A percentile compares a stretch with the other conserved stretches of the same genome.
Evolutionary conservation across 805 yeast species (phyloP).

Genomic region (Metschnikowia hibisci): DNA sequence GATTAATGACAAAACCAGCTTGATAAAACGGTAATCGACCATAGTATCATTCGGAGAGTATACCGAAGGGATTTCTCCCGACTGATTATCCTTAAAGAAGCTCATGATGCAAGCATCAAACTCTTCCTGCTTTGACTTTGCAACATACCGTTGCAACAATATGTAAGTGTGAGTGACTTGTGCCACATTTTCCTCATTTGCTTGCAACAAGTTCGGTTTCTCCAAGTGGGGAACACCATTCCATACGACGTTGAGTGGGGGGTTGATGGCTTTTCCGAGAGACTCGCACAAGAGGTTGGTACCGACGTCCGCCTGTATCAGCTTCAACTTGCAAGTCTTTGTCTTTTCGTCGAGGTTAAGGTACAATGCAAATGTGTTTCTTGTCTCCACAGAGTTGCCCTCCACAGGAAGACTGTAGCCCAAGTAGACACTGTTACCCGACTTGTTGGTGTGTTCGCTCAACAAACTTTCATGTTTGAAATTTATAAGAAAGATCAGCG

Average conservation of each 20-base stretch:
- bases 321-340: slow-evolving; percentile 41
- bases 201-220: slow-evolving; percentile 20
- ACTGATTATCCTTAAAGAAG: slow-evolving; percentile 12
- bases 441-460: slow-evolving; percentile 26
- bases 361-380: slow-evolving; percentile 40
- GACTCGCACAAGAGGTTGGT: slow-evolving; percentile 65
- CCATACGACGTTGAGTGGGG: slow-evolving; percentile 13
- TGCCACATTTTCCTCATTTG: slow-evolving; percentile 7
- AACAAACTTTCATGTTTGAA: slow-evolving; percentile 41
- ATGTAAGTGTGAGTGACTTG: slow-evolving; percentile 21
- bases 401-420: slow-evolving; percentile 28
- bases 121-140: slow-evolving; percentile 2
- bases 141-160: slow-evolving; percentile 5
- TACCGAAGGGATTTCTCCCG: background rate
- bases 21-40: slow-evolving; percentile 56
- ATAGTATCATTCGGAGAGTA: slow-evolving; percentile 58
- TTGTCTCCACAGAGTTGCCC: slow-evolving; percentile 41
- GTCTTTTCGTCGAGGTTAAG: slow-evolving; percentile 40
- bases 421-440: slow-evolving; percentile 22
- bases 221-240: slow-evolving; percentile 25
- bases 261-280: slow-evolving; percentile 54
- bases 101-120: slow-evolving; percentile 27
- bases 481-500: slow-evolving; percentile 43
- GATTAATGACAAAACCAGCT: slow-evolving; percentile 40
- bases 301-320: slow-evolving; percentile 57